Conservation (phyloP, 371 early-diverging fungal species). For the Mucor sp. region DNA sequence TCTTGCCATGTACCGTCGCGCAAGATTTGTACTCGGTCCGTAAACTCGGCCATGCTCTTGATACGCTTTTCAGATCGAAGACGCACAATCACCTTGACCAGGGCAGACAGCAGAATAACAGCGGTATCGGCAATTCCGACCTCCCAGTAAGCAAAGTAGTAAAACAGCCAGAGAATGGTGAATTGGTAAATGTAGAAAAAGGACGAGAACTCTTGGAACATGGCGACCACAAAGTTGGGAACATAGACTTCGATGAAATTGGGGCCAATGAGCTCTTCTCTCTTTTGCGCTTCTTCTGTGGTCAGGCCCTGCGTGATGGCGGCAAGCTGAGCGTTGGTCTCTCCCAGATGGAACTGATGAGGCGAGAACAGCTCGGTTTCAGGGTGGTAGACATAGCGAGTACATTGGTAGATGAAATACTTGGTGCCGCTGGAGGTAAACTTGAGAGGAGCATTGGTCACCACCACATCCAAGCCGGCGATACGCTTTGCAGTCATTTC, state of each 20-base stretch:
- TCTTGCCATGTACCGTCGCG: slow-evolving; percentile 56
- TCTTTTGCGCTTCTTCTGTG: slow-evolving; percentile 52
- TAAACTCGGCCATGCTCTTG: slow-evolving; percentile 68
- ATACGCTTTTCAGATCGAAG: slow-evolving; percentile 68
- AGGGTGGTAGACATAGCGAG: slow-evolving; percentile 57
- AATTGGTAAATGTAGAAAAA: slow-evolving; percentile 85
- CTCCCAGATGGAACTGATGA: slow-evolving; percentile 58
- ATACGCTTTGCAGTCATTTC: slow-evolving; percentile 28
- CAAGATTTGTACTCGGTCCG: slow-evolving; percentile 47
- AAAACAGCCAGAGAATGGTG: slow-evolving; percentile 73
- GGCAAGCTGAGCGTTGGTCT: slow-evolving; percentile 48
- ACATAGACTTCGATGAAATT: slow-evolving; percentile 73
- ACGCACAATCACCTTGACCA: slow-evolving; percentile 69
- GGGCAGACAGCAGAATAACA: slow-evolving; percentile 71
- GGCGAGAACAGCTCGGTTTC: slow-evolving; percentile 52
- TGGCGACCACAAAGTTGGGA: slow-evolving; percentile 53
- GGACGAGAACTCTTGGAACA: slow-evolving; percentile 67
- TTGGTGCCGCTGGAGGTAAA: slow-evolving; percentile 55
- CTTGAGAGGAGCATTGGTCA: slow-evolving; percentile 42
- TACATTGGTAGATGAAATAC: slow-evolving; percentile 78
- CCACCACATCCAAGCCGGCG: slow-evolving; percentile 39
- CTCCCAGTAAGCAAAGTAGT: slow-evolving; percentile 74
- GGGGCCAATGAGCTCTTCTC: slow-evolving; percentile 69
- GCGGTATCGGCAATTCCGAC: slow-evolving; percentile 75
- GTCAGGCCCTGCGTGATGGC: slow-evolving; percentile 52